Base-by-base conservation (phyloP, 805 yeast genomes). In the Vanderwaltozyma polyspora region DNA sequence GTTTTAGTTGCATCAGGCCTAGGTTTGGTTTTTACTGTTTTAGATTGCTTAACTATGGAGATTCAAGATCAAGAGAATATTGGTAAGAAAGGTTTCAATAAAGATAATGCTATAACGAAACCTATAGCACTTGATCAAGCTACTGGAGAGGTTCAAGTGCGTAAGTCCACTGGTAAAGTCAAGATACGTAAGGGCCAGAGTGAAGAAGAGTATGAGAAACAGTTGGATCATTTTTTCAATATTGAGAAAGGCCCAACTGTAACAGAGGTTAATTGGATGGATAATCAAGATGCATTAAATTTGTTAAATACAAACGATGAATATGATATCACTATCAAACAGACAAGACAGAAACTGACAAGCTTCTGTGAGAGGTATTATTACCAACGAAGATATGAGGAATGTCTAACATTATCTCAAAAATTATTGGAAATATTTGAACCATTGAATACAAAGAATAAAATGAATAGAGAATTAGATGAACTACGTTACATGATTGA, bases 101-200 rank as follows among this genome's bases (percentile, higher is more conserved):
- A 40, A 26, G 30, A 42, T 22, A 46, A 41, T 19, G 38, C 49
- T 3, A 39, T 48, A 12, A 49, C 51, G 1, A 52, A 48, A 33
- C 54, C 59, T 4, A 36, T 51, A 3, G 35, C 52, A 12, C 27
- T 52, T 14, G 40, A 54, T 33, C 50, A 49, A 11, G 28, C 17
- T 6, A 53, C 59, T 3, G 70, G 73, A 1, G 66, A 63, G 41
- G 70, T 69, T 2, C 40, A 58, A 3, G 71, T 69, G 4, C 53
- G 58, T 24, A 68, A 63, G 37, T 60, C 69, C 1, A 64, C 72
- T 1, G 76, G 76, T 0, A 59, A 64, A 36, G 49, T 53, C 3
- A 68, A 66, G 36, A 53, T 66, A 18, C 67, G 95, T 28, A 83
- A 80, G 46, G 77, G 76, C 0, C 95, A 85, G 50, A 49, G 79